Percentiles rank a stretch among this genome's conserved stretches.
Evolutionary conservation across 768 basidiomycete genomes (phyloP).

Genomic region (Brasilioporus rufonigricans): DNA sequence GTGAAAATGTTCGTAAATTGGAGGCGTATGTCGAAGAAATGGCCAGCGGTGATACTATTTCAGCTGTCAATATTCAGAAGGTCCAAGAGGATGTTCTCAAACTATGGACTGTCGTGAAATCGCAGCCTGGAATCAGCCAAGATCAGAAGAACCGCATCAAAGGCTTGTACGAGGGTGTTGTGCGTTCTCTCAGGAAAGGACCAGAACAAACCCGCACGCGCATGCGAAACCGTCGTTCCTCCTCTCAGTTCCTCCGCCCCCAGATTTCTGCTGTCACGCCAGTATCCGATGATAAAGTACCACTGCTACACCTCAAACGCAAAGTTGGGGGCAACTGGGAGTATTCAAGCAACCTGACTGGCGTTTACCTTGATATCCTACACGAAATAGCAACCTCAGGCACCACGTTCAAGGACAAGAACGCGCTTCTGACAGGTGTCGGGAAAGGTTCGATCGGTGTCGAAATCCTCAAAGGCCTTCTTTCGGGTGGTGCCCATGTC

Average conservation of each 20-base stretch:
- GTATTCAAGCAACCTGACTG: conserved; percentile 95
- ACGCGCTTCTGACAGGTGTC: conserved; percentile 95
- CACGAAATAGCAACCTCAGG: conserved; percentile 99
- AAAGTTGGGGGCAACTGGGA: conserved; percentile 95
- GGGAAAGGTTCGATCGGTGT: conserved; percentile 98
- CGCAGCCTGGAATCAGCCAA: conserved; percentile 94
- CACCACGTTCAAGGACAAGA: conserved; percentile 98
- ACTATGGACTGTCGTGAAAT: conserved; percentile 96
- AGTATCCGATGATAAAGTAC: conserved; percentile 84
- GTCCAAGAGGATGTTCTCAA: conserved; percentile 96
- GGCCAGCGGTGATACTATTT: conserved; percentile 90
- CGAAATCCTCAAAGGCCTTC: conserved; percentile 93
- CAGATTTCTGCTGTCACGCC: conserved; percentile 68
- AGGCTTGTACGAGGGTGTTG: conserved; percentile 93
- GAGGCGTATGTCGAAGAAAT: conserved; percentile 99
- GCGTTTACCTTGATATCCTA: conserved; percentile 93
- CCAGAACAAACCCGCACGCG: conserved; percentile 60
- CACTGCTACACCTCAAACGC: conserved; percentile 93
- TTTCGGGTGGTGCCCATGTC: conserved; percentile 94
- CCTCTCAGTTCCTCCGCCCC: conserved; percentile 96
- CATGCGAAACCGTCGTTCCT: conserved; percentile 78
- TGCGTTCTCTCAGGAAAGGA: conserved; percentile 82
- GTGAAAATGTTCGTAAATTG: conserved; percentile 94
- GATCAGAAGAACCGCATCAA: conserved; percentile 97
- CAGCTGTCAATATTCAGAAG: conserved; percentile 91